A percentile compares a stretch with the other conserved stretches of the same genome.
phyloP scores from a whole-genome alignment of 352 stramenopile genomes.

The Globisporangium spiculum region DNA sequence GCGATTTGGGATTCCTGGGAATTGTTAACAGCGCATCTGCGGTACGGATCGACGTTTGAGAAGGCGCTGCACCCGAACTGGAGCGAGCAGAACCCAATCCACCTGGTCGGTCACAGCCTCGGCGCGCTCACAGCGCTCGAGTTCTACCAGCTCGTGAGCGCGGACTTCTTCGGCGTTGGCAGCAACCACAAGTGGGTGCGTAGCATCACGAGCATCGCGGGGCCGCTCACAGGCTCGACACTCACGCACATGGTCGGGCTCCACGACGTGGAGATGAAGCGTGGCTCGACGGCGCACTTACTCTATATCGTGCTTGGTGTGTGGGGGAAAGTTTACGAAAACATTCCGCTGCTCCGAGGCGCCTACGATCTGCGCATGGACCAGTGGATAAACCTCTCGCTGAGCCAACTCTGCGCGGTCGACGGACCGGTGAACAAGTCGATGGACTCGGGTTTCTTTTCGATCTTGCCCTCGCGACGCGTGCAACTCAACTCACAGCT shows the following conservation, averaged over 20 bases:
- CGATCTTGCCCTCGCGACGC: constrained; percentile 10
- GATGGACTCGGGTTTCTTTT: constrained; percentile 4
- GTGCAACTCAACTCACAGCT: constrained; percentile 48
- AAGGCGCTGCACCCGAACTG: constrained; percentile 34
- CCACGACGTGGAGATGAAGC: constrained; percentile 26
- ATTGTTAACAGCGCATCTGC: constrained; percentile 26
- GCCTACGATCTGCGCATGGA: constrained; percentile 54
- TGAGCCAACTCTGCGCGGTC: background rate
- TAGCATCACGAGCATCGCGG: constrained; percentile 61
- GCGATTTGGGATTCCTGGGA: background rate
- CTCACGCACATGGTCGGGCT: constrained; percentile 53
- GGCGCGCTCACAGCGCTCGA: constrained; percentile 66
- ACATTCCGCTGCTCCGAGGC: constrained; percentile 32
- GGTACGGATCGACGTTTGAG: constrained; percentile 41
- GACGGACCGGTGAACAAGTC: constrained; percentile 2
- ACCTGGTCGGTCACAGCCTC: constrained; percentile 63
- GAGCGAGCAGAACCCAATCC: constrained; percentile 48
- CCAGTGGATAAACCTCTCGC: constrained; percentile 35
- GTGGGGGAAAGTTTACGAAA: constrained; percentile 40
- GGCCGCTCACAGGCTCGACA: constrained; percentile 49
- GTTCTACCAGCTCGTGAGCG: constrained; percentile 63
- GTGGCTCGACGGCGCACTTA: constrained; percentile 29
- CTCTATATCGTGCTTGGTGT: constrained; percentile 34
- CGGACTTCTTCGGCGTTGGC: constrained; percentile 56
- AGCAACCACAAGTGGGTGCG: constrained; percentile 51